Evolutionary conservation across 345 rosid genomes (phyloP).

Genomic region (Dovyalis caffra): DNA sequence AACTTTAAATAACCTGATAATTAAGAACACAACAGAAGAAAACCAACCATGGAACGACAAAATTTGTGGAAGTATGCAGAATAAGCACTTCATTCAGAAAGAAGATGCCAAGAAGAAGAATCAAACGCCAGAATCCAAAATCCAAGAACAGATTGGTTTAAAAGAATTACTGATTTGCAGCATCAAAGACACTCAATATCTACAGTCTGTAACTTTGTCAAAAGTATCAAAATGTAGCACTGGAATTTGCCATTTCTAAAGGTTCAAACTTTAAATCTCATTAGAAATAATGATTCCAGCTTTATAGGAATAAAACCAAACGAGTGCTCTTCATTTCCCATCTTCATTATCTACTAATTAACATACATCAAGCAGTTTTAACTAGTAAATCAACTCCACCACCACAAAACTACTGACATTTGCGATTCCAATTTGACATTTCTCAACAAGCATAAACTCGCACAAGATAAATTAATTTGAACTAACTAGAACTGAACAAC

Average conservation of each 20-base stretch:
- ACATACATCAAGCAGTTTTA: neutral
- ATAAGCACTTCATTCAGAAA: neutral
- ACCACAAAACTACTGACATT: neutral
- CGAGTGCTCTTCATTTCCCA: neutral
- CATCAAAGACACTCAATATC: slow-evolving; percentile 1
- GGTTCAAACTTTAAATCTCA: neutral
- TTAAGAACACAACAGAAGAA: neutral
- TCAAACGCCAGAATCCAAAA: neutral
- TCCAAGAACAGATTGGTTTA: neutral
- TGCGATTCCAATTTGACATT: neutral
- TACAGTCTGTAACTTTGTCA: neutral
- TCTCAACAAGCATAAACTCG: neutral
- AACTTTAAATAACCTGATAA: neutral
- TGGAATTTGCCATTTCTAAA: slow-evolving; percentile 3
- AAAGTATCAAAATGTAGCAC: neutral
- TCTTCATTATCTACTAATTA: neutral
- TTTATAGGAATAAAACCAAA: neutral
- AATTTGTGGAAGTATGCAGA: neutral
- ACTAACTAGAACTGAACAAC: neutral
- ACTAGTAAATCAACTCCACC: neutral
- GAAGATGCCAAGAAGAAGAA: neutral
- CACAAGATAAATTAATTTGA: neutral
- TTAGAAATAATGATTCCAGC: neutral
- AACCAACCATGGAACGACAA: neutral
- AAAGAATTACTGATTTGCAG: neutral